These are phyloP conservation scores for Oryza officinalis DNA, from an alignment of 176 grass and related monocot genomes.

Conservation along the genomic window DNA sequence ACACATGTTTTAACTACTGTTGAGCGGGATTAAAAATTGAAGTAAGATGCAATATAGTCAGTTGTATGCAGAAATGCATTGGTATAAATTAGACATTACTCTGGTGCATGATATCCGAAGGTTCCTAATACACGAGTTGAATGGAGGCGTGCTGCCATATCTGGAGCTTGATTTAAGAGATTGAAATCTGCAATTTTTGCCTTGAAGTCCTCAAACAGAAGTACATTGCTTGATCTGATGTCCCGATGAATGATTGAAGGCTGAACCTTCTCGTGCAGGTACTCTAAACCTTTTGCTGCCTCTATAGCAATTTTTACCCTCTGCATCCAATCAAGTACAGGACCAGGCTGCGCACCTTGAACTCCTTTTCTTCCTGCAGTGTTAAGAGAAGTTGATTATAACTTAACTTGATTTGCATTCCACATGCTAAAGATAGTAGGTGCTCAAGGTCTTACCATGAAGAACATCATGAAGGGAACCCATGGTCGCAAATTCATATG, in stretches of 20 bases:
- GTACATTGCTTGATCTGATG: slow-evolving; percentile 79
- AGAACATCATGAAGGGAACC: slow-evolving; percentile 83
- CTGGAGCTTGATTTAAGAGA: slow-evolving; percentile 74
- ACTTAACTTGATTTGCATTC: slow-evolving; percentile 3
- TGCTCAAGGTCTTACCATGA: slow-evolving; percentile 53
- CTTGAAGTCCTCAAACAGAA: slow-evolving; percentile 76
- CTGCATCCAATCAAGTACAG: slow-evolving; percentile 69
- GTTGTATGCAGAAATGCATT: slow-evolving; percentile 12
- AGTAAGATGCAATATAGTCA: slow-evolving; percentile 19
- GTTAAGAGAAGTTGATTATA: slow-evolving; percentile 16
- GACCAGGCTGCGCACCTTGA: slow-evolving; percentile 70
- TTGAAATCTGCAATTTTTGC: slow-evolving; percentile 83
- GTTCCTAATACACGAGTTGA: slow-evolving; percentile 78
- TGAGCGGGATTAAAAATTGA: not conserved
- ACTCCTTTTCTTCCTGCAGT: slow-evolving; percentile 70
- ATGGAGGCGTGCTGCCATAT: slow-evolving; percentile 79
- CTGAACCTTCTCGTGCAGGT: slow-evolving; percentile 83
- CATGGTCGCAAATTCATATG: slow-evolving; percentile 81
- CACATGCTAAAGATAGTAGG: slow-evolving; percentile 7
- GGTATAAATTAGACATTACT: slow-evolving; percentile 51
- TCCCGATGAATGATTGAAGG: slow-evolving; percentile 70
- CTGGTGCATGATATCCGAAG: slow-evolving; percentile 74
- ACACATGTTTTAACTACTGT: not conserved
- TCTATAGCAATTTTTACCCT: slow-evolving; percentile 75
- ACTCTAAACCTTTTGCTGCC: slow-evolving; percentile 72